These are phyloP conservation scores for Triticum dicoccoides DNA, from an alignment of 176 grass and related monocot species.

Conservation along the genomic window DNA sequence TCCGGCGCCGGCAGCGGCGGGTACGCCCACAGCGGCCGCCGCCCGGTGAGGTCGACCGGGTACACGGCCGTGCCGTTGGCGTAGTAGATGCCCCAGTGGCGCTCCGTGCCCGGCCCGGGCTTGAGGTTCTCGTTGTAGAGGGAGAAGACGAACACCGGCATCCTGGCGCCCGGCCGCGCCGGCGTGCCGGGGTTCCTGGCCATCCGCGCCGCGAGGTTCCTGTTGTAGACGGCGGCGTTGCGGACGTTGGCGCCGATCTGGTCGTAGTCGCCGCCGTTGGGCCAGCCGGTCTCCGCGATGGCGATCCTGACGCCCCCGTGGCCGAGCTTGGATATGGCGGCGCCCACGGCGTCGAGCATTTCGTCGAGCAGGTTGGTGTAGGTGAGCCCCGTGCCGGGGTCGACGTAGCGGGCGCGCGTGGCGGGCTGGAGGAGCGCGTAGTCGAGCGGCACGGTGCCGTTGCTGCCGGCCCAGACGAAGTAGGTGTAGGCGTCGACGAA, in stretches of 20 bases:
- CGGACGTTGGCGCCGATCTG: conserved; percentile 61
- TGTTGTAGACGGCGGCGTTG: conserved; percentile 77
- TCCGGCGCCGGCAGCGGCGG: conserved; percentile 43
- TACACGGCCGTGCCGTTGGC: conserved; percentile 54
- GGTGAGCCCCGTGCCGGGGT: conserved; percentile 43
- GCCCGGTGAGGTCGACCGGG: conserved; percentile 59
- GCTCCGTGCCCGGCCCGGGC: conserved; percentile 55
- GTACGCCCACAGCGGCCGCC: conserved; percentile 44
- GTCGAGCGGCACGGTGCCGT: conserved; percentile 47
- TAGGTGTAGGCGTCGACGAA: conserved; percentile 87
- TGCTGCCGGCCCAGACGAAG: conserved; percentile 59
- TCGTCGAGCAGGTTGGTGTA: conserved; percentile 92
- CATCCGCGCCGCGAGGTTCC: conserved; percentile 60
- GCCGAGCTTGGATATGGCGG: conserved; percentile 64
- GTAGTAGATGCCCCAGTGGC: conserved; percentile 85
- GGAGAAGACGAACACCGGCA: conserved; percentile 82
- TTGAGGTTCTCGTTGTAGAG: conserved; percentile 93
- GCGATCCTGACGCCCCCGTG: conserved; percentile 61
- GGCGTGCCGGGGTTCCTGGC: conserved; percentile 54
- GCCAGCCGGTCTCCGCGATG: conserved; percentile 85
- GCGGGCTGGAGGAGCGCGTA: conserved; percentile 55
- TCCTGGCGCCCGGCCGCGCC: conserved; percentile 41
- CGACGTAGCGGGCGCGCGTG: conserved; percentile 39
- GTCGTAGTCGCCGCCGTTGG: conserved; percentile 70
- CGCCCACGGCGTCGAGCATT: conserved; percentile 71